These are phyloP conservation scores for Emmonsiellopsis sp. DNA, from an alignment of 2,329 filamentous ascomycete genomes.

Conservation along the genomic window DNA sequence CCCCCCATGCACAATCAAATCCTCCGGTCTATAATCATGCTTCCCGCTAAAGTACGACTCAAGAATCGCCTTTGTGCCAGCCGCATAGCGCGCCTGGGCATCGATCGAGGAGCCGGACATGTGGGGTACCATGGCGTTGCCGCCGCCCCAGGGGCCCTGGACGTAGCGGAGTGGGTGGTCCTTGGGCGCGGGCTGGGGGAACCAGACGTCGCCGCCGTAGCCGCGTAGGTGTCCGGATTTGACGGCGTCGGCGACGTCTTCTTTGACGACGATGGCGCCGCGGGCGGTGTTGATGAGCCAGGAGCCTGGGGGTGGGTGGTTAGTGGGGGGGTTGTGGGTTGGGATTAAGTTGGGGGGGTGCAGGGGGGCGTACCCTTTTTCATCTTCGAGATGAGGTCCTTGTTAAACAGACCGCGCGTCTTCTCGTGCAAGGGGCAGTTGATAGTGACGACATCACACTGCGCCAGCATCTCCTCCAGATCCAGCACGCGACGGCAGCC, in stretches of 20 bases:
- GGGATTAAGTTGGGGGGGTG: slow-evolving; percentile 2
- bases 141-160: slow-evolving; percentile 90
- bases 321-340: slow-evolving; percentile 5
- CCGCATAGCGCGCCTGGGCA: slow-evolving; percentile 84
- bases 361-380: slow-evolving; percentile 64
- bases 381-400: slow-evolving; percentile 98
- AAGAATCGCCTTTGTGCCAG: slow-evolving; percentile 81
- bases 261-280: slow-evolving; percentile 98
- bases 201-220: slow-evolving; percentile 57
- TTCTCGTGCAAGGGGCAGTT: slow-evolving; percentile 99
- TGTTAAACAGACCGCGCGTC: slow-evolving; percentile 94
- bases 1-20: slow-evolving; percentile 81
- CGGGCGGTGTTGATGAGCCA: slow-evolving; percentile 99
- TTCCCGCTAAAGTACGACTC: slow-evolving; percentile 82
- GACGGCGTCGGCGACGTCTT: slow-evolving; percentile 90
- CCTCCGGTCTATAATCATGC: slow-evolving; percentile 79
- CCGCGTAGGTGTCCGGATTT: slow-evolving; percentile 65
- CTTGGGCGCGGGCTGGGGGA: slow-evolving; percentile 89
- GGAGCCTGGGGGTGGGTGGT: slow-evolving; percentile 46
- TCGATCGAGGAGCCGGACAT: slow-evolving; percentile 99
- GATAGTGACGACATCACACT: slow-evolving; percentile 97
- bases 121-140: slow-evolving; percentile 98
- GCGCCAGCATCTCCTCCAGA: slow-evolving; percentile 85
- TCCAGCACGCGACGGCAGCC: slow-evolving; percentile 79
- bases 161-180: slow-evolving; percentile 89